Evolutionary conservation across 345 rosid genomes (phyloP), one percentile per base, ranked within the genome.

Genomic region (Euphorbia lathyris): DNA sequence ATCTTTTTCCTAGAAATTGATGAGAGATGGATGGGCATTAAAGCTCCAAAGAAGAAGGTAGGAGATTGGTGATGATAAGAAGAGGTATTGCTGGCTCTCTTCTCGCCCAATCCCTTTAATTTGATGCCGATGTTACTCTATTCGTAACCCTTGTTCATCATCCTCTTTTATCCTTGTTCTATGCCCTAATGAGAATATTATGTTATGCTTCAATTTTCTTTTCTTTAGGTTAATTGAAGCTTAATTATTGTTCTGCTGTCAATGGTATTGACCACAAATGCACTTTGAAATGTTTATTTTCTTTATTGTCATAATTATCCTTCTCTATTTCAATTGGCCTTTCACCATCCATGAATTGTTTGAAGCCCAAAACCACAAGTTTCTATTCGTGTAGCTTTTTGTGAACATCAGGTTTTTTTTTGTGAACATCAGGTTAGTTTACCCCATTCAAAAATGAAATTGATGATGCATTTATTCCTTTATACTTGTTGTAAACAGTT

Each of bases 1-100:
- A 32, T 32, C 5, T 64, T 43, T 5, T 13, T 45, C n/a, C 36
- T 53, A 65, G 57, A 48, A 55, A 7, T 36, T 4, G 19, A 40
- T 40, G 20, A 58, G 16, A 48, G 52, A 25, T 42, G 16, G 4
- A 29, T 36, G 55, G 13, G 79, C 74, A 62, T 70, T 59, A 0
- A 72, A 42, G 20, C 8, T n/a, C 58, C 0, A 53, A 19, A 32
- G 51, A 20, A 56, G 8, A 40, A 40, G 9, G 7, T 10, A 83
- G 65, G 74, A 76, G 78, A 26, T 77, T 87, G 71, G 84, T 90
- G 61, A 75, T 90, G 7, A 65, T 90, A 29, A 90, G 92, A 42
- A 89, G 96, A 0, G 92, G 90, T 14, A 27, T 89, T 56, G 92
- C 82, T 29, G 92, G 96, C 10, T 82, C 90, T 25, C 16, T 87